A percentile compares a stretch with the other conserved stretches of the same genome.
Conservation (phyloP, 176 grass and related monocot species). For the Oryza australiensis region DNA sequence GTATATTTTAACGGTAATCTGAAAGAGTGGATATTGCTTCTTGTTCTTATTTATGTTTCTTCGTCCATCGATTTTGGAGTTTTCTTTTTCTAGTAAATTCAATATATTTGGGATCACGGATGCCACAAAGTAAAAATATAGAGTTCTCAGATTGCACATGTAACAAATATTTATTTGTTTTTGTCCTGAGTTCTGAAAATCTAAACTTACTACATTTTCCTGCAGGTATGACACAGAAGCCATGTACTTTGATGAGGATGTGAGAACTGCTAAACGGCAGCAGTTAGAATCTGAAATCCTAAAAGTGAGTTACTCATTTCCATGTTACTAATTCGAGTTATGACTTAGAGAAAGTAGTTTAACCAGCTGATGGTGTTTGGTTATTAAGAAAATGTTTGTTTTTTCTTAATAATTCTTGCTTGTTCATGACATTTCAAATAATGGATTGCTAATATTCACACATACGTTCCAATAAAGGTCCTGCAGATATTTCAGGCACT, state of each 20-base stretch:
- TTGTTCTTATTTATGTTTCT: too few relatives aligned
- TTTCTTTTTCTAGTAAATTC: background rate
- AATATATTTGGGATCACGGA: background rate
- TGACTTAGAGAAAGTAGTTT: slow-evolving; percentile 6
- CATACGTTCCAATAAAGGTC: background rate
- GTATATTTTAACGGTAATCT: too few relatives aligned
- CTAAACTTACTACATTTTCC: slow-evolving; percentile 20
- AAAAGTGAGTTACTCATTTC: slow-evolving; percentile 57
- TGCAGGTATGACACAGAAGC: slow-evolving; percentile 83
- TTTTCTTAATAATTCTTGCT: slow-evolving; percentile 5
- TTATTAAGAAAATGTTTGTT: too few relatives aligned
- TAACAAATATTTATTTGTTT: slow-evolving; percentile 7
- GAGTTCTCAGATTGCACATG: background rate
- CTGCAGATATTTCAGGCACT: background rate
- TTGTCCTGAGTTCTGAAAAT: background rate
- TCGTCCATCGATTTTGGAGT: background rate
- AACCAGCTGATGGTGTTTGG: background rate
- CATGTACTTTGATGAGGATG: slow-evolving; percentile 88
- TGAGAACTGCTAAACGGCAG: slow-evolving; percentile 69
- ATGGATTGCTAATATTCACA: background rate
- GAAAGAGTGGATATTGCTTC: too few relatives aligned
- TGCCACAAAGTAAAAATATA: background rate
- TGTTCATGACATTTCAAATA: slow-evolving; percentile 10
- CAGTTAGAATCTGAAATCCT: slow-evolving; percentile 71
- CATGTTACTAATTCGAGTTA: background rate